Base-by-base conservation (phyloP, 495 filamentous ascomycete genomes). In the Monascus purpureus region DNA sequence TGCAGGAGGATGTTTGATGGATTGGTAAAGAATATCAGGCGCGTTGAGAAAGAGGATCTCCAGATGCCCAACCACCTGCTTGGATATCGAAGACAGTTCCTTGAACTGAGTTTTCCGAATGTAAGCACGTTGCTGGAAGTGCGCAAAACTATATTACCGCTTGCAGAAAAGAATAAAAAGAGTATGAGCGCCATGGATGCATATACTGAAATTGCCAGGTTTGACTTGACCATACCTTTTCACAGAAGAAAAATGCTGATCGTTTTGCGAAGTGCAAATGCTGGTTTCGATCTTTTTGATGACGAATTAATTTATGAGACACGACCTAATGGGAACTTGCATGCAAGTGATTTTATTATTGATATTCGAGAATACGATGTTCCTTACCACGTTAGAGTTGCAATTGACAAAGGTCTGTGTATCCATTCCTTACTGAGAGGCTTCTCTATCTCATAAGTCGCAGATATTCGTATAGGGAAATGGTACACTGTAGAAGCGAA, bases 291-390 rank as follows among this genome's bases (percentile, higher is more conserved):
- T 65, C 75, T 94, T 45, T 93, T 93, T 78, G 90, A 94, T 60
- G 80, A 95, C 51, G 76, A 77, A 70, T 65, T 76, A 72, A 71
- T 73, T 65, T 72, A 86, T 58, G 82, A 93, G 56, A 68, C 65
- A 82, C 80, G 80, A 76, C 61, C 67, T 68, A 84, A 79, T 68
- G 72, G 69, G 47, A 74, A 77, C 64, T 68, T 72, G 47, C 83
- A 94, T 63, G 87, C 86, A 32, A 93, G 85, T 69, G 90, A 99
- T 72, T 92, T 79, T 57, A 82, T 99, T 66, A 72, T 94, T 63
- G 90, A 99, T 73, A 94, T 96, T 55, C 76, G 90, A 65, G 90
- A 99, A 64, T 99, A 86, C 53, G 90, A 99, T 61, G 90, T 99
- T 46, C 90, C 87, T 44, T 99, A 99, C 61, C 90, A 99, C 69